Evolutionary conservation across 441 rosid genomes (phyloP).

Genomic region (Pelargonium myrrhifolium): DNA sequence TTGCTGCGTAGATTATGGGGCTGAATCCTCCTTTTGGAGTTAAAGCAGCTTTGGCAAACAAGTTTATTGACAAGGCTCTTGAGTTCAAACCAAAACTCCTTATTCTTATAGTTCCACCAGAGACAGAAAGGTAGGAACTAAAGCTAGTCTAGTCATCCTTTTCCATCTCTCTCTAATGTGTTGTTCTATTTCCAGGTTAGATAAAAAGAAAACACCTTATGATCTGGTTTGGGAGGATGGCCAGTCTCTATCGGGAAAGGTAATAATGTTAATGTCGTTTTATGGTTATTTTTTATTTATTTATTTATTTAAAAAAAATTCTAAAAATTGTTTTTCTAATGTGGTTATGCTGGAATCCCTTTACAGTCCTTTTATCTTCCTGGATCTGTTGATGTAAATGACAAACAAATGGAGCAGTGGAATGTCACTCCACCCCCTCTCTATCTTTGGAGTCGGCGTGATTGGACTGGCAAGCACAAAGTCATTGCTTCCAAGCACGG

Average conservation of each 20-base stretch:
- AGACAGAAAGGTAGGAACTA: slow-evolving; percentile 57
- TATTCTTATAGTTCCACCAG: slow-evolving; percentile 80
- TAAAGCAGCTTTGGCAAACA: slow-evolving; percentile 65
- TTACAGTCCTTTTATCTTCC: slow-evolving; percentile 90
- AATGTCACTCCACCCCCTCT: slow-evolving; percentile 58
- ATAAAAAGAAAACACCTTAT: slow-evolving; percentile 52
- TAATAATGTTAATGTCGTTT: slow-evolving; percentile 27
- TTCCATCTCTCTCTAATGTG: too few relatives aligned
- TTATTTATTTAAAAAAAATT: too few relatives aligned
- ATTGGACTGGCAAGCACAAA: slow-evolving; percentile 50
- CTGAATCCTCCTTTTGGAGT: slow-evolving; percentile 94
- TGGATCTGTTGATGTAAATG: slow-evolving; percentile 62
- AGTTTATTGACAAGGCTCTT: slow-evolving; percentile 73
- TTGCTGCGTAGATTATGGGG: slow-evolving; percentile 67
- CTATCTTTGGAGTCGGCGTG: slow-evolving; percentile 80
- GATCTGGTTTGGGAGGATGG: slow-evolving; percentile 75
- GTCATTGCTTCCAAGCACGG: slow-evolving; percentile 48
- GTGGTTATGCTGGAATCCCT: slow-evolving; percentile 14
- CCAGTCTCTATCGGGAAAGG: slow-evolving; percentile 68
- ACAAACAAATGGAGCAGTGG: slow-evolving; percentile 81
- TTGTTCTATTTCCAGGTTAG: slow-evolving; percentile 47
- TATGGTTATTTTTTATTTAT: background rate
- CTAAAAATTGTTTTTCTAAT: background rate
- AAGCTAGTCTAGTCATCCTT: too few relatives aligned
- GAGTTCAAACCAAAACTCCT: slow-evolving; percentile 80